Evolutionary conservation across 2,329 filamentous ascomycete genomes (phyloP).

Genomic region (Aspergillus viridinutans): DNA sequence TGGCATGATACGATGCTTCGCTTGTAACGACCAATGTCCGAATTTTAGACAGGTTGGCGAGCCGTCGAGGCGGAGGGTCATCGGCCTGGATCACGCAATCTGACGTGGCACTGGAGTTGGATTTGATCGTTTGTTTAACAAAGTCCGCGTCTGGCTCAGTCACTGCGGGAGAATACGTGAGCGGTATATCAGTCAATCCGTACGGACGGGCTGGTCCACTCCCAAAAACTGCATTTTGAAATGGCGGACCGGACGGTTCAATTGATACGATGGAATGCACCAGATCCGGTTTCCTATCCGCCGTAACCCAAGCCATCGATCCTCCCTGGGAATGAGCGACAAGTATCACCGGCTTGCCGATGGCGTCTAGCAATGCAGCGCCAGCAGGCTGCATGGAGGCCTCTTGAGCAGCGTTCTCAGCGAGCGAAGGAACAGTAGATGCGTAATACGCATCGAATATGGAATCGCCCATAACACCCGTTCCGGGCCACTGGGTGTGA

Average conservation of each 20-base stretch:
- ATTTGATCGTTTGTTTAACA: constrained; percentile 9
- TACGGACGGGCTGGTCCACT: constrained; percentile 9
- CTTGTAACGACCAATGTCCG: constrained; percentile 49
- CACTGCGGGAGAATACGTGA: constrained; percentile 12
- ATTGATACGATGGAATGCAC: constrained; percentile 49
- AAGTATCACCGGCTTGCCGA: constrained; percentile 18
- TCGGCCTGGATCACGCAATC: constrained; percentile 39
- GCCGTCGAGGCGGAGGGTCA: constrained; percentile 35
- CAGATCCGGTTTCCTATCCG: constrained; percentile 46
- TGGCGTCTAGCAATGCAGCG: constrained; percentile 20
- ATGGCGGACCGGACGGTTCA: constrained; percentile 51
- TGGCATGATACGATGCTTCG: constrained; percentile 52
- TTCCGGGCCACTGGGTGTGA: constrained; percentile 40
- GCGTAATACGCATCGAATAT: constrained; percentile 26
- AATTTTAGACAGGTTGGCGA: constrained; percentile 48
- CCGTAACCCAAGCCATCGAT: constrained; percentile 45
- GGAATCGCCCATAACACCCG: constrained; percentile 27
- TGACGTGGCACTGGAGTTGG: constrained; percentile 5
- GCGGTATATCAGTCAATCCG: constrained; percentile 17
- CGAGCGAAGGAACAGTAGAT: constrained; percentile 16
- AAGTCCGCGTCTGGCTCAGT: constrained; percentile 10
- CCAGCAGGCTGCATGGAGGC: constrained; percentile 13
- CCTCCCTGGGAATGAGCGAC: constrained; percentile 51
- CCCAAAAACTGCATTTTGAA: constrained; percentile 10
- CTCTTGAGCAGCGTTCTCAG: constrained; percentile 12